Conservation (phyloP, 1,284 basidiomycete species). For the Rhodotorula sp. region DNA sequence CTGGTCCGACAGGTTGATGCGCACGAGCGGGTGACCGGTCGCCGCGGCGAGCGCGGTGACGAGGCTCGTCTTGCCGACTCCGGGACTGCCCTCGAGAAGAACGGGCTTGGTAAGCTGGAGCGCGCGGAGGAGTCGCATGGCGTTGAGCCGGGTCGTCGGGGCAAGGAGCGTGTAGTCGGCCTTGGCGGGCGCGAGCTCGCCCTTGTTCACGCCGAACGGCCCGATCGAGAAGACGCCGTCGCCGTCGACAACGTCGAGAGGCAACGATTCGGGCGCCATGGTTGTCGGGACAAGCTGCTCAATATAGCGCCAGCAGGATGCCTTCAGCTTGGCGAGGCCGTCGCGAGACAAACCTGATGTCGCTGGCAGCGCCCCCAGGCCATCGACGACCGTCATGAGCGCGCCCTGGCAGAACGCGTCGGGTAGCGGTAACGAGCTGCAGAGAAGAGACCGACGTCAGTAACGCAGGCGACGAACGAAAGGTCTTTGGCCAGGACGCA, state of each 20-base stretch:
- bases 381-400: constrained; percentile 51
- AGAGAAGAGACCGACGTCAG: not conserved
- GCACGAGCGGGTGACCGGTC: constrained; percentile 74
- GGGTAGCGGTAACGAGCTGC: constrained; percentile 24
- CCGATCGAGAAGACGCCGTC: constrained; percentile 63
- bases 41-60: constrained; percentile 81
- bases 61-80: constrained; percentile 98
- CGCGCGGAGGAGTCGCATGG: constrained; percentile 83
- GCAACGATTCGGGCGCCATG: constrained; percentile 27
- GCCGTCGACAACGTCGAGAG: constrained; percentile 34
- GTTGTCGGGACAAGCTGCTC: constrained; percentile 28
- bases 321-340: constrained; percentile 25
- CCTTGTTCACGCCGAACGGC: constrained; percentile 69
- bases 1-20: constrained; percentile 99
- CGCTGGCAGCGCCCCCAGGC: constrained; percentile 47
- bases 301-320: constrained; percentile 32
- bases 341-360: constrained; percentile 38
- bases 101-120: constrained; percentile 89
- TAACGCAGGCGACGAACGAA: not conserved
- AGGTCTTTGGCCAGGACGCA: constrained; percentile 4
- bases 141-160: constrained; percentile 84
- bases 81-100: constrained; percentile 93
- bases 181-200: constrained; percentile 51
- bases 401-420: constrained; percentile 52
- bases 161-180: constrained; percentile 75